A percentile compares a stretch with the other conserved stretches of the same genome.
Evolutionary conservation across 2,329 filamentous ascomycete species (phyloP).

Genomic region (Amauroascus niger): DNA sequence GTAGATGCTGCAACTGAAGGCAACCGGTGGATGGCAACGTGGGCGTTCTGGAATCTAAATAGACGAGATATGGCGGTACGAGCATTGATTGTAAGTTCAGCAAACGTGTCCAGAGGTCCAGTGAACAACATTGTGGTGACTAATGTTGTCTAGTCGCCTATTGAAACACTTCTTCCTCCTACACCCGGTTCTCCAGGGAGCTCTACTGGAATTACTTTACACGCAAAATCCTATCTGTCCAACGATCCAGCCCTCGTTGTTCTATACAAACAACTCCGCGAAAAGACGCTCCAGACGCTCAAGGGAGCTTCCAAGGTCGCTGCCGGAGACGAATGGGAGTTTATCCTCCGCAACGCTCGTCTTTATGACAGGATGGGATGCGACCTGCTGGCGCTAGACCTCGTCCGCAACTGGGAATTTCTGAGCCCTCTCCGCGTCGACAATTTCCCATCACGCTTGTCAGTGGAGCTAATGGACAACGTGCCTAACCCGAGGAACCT

Average conservation of each 20-base stretch:
- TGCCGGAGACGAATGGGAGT: constrained; percentile 73
- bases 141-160: constrained; percentile 53
- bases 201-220: constrained; percentile 49
- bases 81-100: constrained; percentile 59
- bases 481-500: constrained; percentile 55
- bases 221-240: constrained; percentile 69
- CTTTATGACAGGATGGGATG: constrained; percentile 89
- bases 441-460: constrained; percentile 16
- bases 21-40: constrained; percentile 88
- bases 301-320: constrained; percentile 74
- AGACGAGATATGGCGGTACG: constrained; percentile 75
- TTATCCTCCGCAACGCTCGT: constrained; percentile 74
- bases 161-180: constrained; percentile 55
- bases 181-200: constrained; percentile 48
- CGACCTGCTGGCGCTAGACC: constrained; percentile 74
- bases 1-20: constrained; percentile 67
- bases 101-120: neutral
- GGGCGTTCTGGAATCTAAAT: constrained; percentile 88
- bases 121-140: neutral
- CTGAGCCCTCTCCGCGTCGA: constrained; percentile 21
- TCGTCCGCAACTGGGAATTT: constrained; percentile 51
- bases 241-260: constrained; percentile 86
- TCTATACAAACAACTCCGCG: constrained; percentile 75
- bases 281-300: constrained; percentile 70
- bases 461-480: constrained; percentile 23